A percentile compares a stretch with the other conserved stretches of the same genome.
phyloP scores from a whole-genome alignment of 73 alveolate genomes.

The Paramecium sonneborni region DNA sequence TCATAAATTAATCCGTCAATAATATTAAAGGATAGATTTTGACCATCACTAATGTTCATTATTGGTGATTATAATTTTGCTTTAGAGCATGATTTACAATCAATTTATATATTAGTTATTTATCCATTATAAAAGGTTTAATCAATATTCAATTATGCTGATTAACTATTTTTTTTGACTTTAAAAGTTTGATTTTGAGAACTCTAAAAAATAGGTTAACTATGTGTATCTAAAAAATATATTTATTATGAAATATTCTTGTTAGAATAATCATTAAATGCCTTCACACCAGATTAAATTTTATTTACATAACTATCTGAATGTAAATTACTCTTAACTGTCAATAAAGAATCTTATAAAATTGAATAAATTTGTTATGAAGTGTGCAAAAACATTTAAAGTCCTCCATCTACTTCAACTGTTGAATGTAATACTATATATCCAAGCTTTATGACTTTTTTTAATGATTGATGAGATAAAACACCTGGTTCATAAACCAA shows the following conservation, averaged over 20 bases:
- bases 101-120: neutral
- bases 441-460: neutral
- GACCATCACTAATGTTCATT: neutral
- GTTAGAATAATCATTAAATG: neutral
- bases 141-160: neutral
- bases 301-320: neutral
- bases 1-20: neutral
- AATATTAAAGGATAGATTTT: neutral
- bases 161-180: neutral
- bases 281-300: neutral
- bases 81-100: neutral
- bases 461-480: slow-evolving; percentile 9
- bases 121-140: neutral
- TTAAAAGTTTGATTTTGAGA: neutral
- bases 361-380: neutral
- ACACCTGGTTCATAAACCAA: slow-evolving; percentile 20
- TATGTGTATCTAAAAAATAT: neutral
- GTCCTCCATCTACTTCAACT: slow-evolving; percentile 11
- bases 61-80: neutral
- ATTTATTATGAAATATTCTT: neutral
- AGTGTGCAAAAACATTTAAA: neutral
- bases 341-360: neutral
- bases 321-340: neutral
- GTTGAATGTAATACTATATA: neutral
- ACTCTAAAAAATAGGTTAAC: neutral